Base-by-base conservation (phyloP, 768 basidiomycete species). In the Hemileccinum rubropunctum region DNA sequence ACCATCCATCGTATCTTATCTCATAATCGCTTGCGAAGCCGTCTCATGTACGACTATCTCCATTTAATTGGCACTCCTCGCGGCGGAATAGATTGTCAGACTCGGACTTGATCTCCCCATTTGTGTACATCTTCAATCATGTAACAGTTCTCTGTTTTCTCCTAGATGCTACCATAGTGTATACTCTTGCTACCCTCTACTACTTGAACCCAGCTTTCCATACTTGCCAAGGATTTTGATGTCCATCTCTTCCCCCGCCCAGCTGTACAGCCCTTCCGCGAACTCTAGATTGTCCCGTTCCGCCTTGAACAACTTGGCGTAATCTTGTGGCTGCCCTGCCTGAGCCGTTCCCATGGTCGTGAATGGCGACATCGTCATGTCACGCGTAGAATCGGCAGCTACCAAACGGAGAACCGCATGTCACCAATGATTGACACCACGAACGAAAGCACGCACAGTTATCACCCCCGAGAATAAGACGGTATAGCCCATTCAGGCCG, bases 211-310 rank as follows among this genome's bases (percentile, higher is more conserved):
- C 54, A 81, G 57, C 71, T 83, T 87, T 49, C 86, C 85, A 64
- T 89, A 95, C 70, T 82, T 85, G 59, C 76, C 75, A 37, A 97
- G 77, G 20, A 97, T 79, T 53, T 88, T 77, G 49, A 76, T 76
- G 63, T 95, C 94, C 34, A 95, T 77, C 45, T 86, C 90, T 33
- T 84, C 77, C 14, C 90, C 91, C 23, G 80, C 78, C 92, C 92
- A 98, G 18, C 70, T 68, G 66, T 95, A 94, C 53, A 88, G 66
- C 28, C 91, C 91, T 62, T 93, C 87, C 0, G 94, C 82, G 59
- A 98, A 86, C 57, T 92, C 89, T 17, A 99, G 79, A 68, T 97
- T 95, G 68, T 98, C 95, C 54, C 76, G 77, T 70, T 99, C 97
- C 6, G 84, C 83, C 58, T 90, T 89, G 78, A 94, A 94, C 35